These are phyloP conservation scores for Candida insectalens DNA, from an alignment of 805 yeast species.

Conservation along the genomic window DNA sequence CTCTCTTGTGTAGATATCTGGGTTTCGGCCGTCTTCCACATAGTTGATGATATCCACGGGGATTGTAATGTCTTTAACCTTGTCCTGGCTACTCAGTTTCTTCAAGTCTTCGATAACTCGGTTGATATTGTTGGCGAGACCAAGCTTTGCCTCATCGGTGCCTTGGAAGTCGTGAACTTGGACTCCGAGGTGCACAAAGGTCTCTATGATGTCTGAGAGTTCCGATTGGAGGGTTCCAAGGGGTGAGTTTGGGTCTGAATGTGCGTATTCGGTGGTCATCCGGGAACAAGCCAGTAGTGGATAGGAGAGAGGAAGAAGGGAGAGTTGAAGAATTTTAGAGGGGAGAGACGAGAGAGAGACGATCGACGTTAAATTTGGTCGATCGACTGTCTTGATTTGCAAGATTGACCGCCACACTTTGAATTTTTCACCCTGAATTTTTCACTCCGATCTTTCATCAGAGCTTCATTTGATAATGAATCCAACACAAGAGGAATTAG, in stretches of 20 bases:
- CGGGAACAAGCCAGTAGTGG: too few relatives aligned
- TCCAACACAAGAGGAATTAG: constrained; percentile 34
- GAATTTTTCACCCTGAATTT: too few relatives aligned
- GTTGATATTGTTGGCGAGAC: constrained; percentile 34
- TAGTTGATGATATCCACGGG: constrained; percentile 86
- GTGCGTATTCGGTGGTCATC: constrained; percentile 24
- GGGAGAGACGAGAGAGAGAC: background rate
- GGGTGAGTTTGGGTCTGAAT: constrained; percentile 14
- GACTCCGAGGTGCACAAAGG: constrained; percentile 82
- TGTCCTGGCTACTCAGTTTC: constrained; percentile 21
- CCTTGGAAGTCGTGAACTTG: constrained; percentile 92
- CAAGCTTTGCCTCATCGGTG: constrained; percentile 67
- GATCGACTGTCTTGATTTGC: too few relatives aligned
- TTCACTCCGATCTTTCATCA: too few relatives aligned
- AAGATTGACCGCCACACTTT: too few relatives aligned
- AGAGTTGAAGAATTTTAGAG: too few relatives aligned
- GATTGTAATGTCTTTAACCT: constrained; percentile 34
- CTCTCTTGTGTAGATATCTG: constrained; percentile 94
- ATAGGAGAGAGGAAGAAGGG: background rate
- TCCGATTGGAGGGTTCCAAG: constrained; percentile 25
- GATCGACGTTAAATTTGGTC: background rate
- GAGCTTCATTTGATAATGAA: too few relatives aligned
- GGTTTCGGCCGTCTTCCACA: constrained; percentile 93
- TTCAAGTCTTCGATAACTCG: constrained; percentile 30
- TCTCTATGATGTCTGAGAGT: constrained; percentile 54